Evolutionary conservation across 345 rosid species (phyloP), one percentile per base, ranked within the genome.

Genomic region (Clausena lansium): DNA sequence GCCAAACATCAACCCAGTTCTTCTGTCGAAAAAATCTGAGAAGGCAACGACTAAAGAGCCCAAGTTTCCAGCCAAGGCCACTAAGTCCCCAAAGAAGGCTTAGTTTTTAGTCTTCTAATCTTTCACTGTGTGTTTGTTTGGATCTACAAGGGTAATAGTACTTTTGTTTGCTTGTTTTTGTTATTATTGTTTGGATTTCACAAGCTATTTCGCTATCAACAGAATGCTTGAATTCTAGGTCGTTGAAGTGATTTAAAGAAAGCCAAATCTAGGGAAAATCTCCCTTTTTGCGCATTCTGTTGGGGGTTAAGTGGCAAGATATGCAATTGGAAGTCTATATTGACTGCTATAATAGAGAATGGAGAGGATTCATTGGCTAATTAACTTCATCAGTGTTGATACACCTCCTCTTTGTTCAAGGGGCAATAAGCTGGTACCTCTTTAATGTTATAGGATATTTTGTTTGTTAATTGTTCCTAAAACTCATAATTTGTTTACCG

Each of bases 381-480:
- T 67, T 65, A 94, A 97, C 81, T 97, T 97, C 81, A 84, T 95
- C 76, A 90, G 97, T 63, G 98, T 91, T 75, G 98, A 97, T 71
- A 89, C 99, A 6, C 99, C 98, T 58, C 98, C 94, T 86, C 95
- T 94, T 80, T 97, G 98, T 71, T 97, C 98, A 13, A 90, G 92
- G 88, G 97, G 98, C 41, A 93, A 97, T 78, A 94, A 84, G 78
- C 95, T 91, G 98, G 99, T 97, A 83, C 6, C 14, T 47, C 33
- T 39, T 67, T 70, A 19, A n/a, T n/a, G n/a, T n/a, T 55, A 0
- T 64, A 33, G 35, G 35, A 35, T 6, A 5, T 35, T 35, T 5
- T 35, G 0, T 35, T 0, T 35, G 1, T 35, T 35, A 35, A 35
- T 35, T 35, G 7, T 35, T 35, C 38, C 7, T 7, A 35, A 35